These are phyloP conservation scores for Eucalyptus urophylla DNA, from an alignment of 345 rosid species.

Conservation along the genomic window DNA sequence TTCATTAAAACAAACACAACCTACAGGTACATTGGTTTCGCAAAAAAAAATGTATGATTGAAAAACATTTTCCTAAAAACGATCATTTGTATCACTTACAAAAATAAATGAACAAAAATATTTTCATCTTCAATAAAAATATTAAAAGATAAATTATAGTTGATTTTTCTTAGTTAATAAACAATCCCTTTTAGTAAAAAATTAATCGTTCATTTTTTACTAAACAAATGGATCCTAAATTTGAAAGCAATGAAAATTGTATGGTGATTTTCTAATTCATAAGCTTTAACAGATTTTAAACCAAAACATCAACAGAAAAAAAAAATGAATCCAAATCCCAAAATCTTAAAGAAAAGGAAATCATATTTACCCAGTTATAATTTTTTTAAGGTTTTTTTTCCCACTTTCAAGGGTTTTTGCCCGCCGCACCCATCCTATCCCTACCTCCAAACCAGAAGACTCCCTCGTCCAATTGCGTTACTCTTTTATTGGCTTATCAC, in stretches of 20 bases:
- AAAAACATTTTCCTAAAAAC: background rate
- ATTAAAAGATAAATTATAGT: accelerated
- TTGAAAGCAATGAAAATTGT: background rate
- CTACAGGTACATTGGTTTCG: accelerated
- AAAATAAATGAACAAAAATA: background rate
- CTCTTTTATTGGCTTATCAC: background rate
- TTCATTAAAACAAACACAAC: background rate
- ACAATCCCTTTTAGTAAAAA: background rate
- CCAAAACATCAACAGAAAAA: background rate
- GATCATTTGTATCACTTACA: accelerated
- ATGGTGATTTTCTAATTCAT: background rate
- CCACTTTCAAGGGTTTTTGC: background rate
- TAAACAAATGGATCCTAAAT: accelerated
- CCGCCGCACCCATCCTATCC: background rate
- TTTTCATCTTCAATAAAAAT: background rate
- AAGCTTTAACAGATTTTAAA: background rate
- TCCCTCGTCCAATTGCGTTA: background rate
- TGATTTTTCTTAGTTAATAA: background rate
- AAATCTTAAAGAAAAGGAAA: background rate
- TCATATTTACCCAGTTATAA: background rate
- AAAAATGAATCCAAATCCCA: background rate
- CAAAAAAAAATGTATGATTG: too few species aligned
- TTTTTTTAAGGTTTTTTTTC: background rate
- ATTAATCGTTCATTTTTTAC: accelerated
- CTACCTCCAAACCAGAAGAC: background rate